Conservation (phyloP, 306 rosid species). For the Rosa multiflora region DNA sequence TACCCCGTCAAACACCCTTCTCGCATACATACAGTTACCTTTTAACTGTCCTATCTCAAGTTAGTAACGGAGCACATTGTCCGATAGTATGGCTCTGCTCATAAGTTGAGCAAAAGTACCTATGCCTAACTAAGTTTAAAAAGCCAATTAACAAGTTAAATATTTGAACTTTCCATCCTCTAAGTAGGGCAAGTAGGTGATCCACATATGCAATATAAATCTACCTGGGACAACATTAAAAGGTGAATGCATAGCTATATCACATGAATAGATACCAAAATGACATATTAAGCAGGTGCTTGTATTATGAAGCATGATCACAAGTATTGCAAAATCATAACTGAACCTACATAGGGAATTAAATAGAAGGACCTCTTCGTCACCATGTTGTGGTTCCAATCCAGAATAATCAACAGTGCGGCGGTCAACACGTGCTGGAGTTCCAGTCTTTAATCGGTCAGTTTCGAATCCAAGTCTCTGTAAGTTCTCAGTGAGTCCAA, state of each 20-base stretch:
- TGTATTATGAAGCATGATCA: slow-evolving; percentile 29
- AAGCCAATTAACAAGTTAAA: not conserved
- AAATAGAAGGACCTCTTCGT: slow-evolving; percentile 84
- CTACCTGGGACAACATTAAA: not conserved
- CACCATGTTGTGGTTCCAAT: slow-evolving; percentile 93
- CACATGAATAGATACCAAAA: not conserved
- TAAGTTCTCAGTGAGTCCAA: slow-evolving; percentile 92
- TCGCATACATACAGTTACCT: not conserved
- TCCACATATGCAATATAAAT: not conserved
- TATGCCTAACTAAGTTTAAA: not conserved
- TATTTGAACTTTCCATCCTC: not conserved
- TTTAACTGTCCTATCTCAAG: not conserved
- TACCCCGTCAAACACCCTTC: not conserved
- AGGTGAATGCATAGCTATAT: not conserved
- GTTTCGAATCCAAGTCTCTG: slow-evolving; percentile 84
- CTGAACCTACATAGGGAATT: slow-evolving; percentile 57
- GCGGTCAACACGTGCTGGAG: slow-evolving; percentile 91
- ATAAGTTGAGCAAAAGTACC: not conserved
- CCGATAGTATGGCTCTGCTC: not conserved
- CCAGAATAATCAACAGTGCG: slow-evolving; percentile 82
- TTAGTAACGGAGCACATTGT: not conserved
- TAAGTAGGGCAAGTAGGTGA: not conserved
- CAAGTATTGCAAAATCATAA: slow-evolving; percentile 33
- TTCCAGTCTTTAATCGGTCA: slow-evolving; percentile 92
- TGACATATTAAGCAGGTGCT: slow-evolving; percentile 10